phyloP scores from a whole-genome alignment of 331 rosid species.

The Spiraea crenata region DNA sequence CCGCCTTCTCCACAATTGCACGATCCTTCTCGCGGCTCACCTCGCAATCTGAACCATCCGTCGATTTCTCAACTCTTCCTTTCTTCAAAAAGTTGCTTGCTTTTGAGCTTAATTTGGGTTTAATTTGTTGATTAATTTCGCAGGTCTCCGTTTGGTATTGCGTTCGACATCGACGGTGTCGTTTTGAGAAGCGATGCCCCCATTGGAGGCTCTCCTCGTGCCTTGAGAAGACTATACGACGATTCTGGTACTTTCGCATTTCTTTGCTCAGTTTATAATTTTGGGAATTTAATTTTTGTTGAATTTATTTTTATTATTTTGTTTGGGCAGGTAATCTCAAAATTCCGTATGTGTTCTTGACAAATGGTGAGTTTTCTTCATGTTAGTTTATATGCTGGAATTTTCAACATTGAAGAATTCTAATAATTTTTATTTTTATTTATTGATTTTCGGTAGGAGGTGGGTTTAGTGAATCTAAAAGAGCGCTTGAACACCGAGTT shows the following conservation, averaged over 20 bases:
- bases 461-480: constrained; percentile 79
- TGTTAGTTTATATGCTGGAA: background rate
- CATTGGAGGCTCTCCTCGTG: constrained; percentile 75
- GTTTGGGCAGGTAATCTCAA: constrained; percentile 49
- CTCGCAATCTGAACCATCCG: constrained; percentile 48
- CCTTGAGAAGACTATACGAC: constrained; percentile 56
- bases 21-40: constrained; percentile 51
- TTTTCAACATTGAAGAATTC: background rate
- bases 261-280: background rate
- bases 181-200: constrained; percentile 70
- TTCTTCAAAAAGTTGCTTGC: background rate
- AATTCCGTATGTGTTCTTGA: constrained; percentile 78
- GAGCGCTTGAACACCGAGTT: constrained; percentile 59
- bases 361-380: constrained; percentile 59
- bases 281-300: background rate
- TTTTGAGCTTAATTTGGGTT: background rate
- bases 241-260: constrained; percentile 40
- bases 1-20: constrained; percentile 18
- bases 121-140: constrained; percentile 9
- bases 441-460: constrained; percentile 60
- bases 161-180: constrained; percentile 96
- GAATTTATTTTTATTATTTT: background rate
- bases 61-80: background rate
- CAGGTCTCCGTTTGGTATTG: constrained; percentile 69
- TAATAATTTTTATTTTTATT: background rate